Evolutionary conservation across 495 filamentous ascomycete species (phyloP).

Genomic region (Podospora fimiseda): DNA sequence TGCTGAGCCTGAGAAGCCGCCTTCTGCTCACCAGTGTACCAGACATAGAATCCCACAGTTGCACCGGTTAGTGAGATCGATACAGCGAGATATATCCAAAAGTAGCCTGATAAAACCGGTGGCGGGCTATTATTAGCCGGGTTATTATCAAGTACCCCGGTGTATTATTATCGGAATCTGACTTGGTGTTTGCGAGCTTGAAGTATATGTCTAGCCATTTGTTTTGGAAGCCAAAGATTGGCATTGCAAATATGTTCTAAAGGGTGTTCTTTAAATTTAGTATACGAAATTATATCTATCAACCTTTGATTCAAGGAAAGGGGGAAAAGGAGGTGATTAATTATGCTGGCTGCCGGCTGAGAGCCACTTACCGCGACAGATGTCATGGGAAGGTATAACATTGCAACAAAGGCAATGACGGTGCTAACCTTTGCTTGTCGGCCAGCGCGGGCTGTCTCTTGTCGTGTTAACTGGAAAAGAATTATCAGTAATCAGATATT

Average conservation of each 20-base stretch:
- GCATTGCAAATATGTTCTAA: neutral
- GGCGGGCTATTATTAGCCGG: neutral
- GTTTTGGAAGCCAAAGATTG: neutral
- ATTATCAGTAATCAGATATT: neutral
- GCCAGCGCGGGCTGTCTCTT: neutral
- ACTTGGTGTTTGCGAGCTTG: no score
- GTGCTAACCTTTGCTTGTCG: neutral
- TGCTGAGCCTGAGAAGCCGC: no score
- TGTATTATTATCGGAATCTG: no score
- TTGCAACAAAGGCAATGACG: neutral
- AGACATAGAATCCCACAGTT: no score
- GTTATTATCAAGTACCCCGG: neutral
- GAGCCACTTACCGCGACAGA: neutral
- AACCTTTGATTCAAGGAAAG: neutral
- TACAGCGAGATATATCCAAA: neutral
- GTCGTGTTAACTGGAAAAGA: neutral
- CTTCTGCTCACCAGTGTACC: no score
- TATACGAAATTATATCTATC: neutral
- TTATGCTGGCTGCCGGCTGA: no score
- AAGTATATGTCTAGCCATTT: neutral
- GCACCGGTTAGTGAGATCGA: no score
- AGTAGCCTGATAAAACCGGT: neutral
- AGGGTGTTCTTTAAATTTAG: neutral
- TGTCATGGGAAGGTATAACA: neutral
- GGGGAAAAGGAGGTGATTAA: no score